Evolutionary conservation across 495 filamentous ascomycete species (phyloP).

Genomic region (Hypoxylon crocopeplum): DNA sequence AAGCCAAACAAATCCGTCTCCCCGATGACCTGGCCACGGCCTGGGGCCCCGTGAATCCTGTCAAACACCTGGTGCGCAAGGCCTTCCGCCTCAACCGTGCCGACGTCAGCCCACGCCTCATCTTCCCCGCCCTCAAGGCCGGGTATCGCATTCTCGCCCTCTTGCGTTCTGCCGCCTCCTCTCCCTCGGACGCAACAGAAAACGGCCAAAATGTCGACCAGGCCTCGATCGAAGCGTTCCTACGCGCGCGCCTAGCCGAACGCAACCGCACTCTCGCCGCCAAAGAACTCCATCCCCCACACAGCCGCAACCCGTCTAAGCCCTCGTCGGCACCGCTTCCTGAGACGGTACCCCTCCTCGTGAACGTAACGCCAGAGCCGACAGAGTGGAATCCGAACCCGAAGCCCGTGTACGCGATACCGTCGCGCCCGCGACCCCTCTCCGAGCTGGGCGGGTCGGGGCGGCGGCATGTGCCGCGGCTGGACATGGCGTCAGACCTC

Average conservation of each 20-base stretch:
- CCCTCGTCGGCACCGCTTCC: slow-evolving; percentile 18
- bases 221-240: slow-evolving; percentile 42
- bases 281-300: slow-evolving; percentile 12
- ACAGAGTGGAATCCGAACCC: slow-evolving; percentile 40
- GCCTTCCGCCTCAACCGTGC: slow-evolving; percentile 65
- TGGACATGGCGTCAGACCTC: slow-evolving; percentile 64
- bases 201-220: slow-evolving; percentile 28
- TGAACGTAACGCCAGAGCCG: slow-evolving; percentile 31
- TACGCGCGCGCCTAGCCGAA: slow-evolving; percentile 41
- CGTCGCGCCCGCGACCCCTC: slow-evolving; percentile 53
- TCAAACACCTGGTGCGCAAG: slow-evolving; percentile 53
- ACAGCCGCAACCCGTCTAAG: slow-evolving; percentile 11
- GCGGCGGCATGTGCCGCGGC: slow-evolving; percentile 63
- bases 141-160: slow-evolving; percentile 66
- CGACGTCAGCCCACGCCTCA: slow-evolving; percentile 61
- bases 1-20: slow-evolving; percentile 59
- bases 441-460: slow-evolving; percentile 52
- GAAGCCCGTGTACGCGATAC: slow-evolving; percentile 49
- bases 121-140: slow-evolving; percentile 61
- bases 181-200: neutral
- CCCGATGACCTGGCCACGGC: slow-evolving; percentile 46
- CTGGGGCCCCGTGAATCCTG: slow-evolving; percentile 51
- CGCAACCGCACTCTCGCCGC: slow-evolving; percentile 35
- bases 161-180: slow-evolving; percentile 13
- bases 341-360: slow-evolving; percentile 41